Percentiles rank a stretch among this genome's conserved stretches.
phyloP scores from a whole-genome alignment of 345 rosid species.

The Eucalyptus shirleyi region DNA sequence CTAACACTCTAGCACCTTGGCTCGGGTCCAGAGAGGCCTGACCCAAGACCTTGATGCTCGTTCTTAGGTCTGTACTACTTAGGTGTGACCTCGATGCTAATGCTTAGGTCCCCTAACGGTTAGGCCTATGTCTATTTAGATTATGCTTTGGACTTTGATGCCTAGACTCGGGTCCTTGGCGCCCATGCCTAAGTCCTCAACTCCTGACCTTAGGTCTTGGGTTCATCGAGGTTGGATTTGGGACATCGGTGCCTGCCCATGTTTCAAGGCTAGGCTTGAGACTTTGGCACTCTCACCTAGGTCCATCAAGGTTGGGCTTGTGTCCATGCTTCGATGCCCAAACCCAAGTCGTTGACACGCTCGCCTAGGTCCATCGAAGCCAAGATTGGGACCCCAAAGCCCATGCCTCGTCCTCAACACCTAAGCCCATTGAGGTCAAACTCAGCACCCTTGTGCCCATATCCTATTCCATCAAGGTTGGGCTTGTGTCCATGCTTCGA shows the following conservation, averaged over 20 bases:
- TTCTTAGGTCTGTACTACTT: fast-evolving
- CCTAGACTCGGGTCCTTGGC: fast-evolving
- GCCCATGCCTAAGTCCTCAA: background rate
- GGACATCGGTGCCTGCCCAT: fast-evolving
- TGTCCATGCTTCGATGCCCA: background rate
- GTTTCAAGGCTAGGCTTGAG: background rate
- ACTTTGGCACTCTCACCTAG: fast-evolving
- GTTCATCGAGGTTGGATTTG: background rate
- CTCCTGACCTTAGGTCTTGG: background rate
- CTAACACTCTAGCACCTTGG: fast-evolving
- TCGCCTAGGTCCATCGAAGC: fast-evolving
- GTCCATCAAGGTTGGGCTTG: background rate
- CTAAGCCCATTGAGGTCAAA: background rate
- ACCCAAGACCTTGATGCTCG: fast-evolving
- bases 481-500: background rate
- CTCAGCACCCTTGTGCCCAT: background rate
- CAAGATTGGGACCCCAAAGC: background rate
- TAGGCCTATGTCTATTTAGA: fast-evolving
- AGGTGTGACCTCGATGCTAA: background rate
- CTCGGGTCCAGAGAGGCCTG: fast-evolving
- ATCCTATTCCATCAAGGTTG: fast-evolving
- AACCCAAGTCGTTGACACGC: fast-evolving
- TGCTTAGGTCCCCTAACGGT: fast-evolving
- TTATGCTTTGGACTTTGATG: background rate
- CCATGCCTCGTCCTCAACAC: fast-evolving